Conservation (phyloP, 176 grass and related monocot species). For the Puccinellia tenuiflora region DNA sequence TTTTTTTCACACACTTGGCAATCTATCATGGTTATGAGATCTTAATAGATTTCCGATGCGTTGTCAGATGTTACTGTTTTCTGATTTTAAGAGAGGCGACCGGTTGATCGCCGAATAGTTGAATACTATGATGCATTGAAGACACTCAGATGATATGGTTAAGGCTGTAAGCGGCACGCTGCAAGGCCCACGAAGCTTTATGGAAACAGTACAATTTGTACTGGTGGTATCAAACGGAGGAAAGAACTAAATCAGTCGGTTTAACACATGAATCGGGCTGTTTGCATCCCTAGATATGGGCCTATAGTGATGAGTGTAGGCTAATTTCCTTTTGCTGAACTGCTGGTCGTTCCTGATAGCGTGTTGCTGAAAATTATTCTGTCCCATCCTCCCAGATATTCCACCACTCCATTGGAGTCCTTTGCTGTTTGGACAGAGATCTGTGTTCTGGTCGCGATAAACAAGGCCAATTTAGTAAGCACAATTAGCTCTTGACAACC, state of each 20-base stretch:
- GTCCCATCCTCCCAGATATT: neutral
- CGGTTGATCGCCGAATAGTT: neutral
- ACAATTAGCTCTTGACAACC: neutral
- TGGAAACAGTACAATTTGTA: no score
- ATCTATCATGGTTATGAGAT: neutral
- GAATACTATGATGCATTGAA: neutral
- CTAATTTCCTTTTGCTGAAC: neutral
- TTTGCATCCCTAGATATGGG: neutral
- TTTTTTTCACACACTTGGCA: neutral
- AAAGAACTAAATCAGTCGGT: no score
- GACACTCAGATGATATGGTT: neutral
- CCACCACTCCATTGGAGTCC: neutral
- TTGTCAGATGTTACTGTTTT: neutral
- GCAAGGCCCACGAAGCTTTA: no score
- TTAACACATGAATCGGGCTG: no score
- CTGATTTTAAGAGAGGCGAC: neutral
- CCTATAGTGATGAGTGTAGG: neutral
- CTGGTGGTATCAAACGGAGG: no score
- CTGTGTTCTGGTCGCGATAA: neutral
- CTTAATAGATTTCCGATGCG: slow-evolving; percentile 1
- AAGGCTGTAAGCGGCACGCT: no score
- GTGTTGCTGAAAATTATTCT: neutral
- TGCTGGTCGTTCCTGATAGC: neutral
- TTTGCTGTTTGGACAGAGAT: neutral
- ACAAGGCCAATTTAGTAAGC: neutral